Percentiles rank a stretch among this genome's conserved stretches.
Conservation (phyloP, 768 basidiomycete genomes). For the Termitomyces sp. region DNA sequence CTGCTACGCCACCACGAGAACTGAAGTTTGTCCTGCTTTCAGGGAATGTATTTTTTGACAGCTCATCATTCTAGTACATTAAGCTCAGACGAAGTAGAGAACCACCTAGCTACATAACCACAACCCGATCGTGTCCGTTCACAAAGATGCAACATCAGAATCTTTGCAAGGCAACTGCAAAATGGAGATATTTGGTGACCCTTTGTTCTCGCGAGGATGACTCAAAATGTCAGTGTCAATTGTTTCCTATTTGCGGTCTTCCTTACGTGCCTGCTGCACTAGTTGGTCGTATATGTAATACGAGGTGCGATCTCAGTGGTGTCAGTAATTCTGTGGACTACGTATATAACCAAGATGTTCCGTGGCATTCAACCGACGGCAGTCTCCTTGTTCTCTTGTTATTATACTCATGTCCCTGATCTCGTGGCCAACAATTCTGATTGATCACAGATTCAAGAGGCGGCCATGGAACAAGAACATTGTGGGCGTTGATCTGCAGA, state of each 20-base stretch:
- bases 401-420: not conserved
- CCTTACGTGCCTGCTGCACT: not conserved
- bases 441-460: conserved; percentile 2
- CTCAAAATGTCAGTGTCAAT: not conserved
- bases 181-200: not conserved
- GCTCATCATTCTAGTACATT: not conserved
- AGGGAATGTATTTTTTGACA: too few species aligned
- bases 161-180: conserved; percentile 1
- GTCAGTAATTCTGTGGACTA: not conserved
- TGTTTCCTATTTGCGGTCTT: not conserved
- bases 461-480: conserved; percentile 1
- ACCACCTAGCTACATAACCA: too few species aligned
- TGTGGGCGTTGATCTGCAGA: conserved; percentile 12
- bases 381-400: not conserved
- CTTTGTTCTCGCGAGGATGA: not conserved
- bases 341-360: not conserved
- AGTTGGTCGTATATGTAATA: not conserved
- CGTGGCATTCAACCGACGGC: not conserved
- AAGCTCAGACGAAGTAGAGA: not conserved
- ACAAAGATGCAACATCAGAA: conserved; percentile 5
- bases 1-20: not conserved
- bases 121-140: not conserved
- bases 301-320: not conserved
- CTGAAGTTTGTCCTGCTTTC: not conserved
- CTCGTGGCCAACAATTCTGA: conserved; percentile 1